A percentile compares a stretch with the other conserved stretches of the same genome.
phyloP scores from a whole-genome alignment of 2,329 filamentous ascomycete genomes.

The Fusarium goolgardi region DNA sequence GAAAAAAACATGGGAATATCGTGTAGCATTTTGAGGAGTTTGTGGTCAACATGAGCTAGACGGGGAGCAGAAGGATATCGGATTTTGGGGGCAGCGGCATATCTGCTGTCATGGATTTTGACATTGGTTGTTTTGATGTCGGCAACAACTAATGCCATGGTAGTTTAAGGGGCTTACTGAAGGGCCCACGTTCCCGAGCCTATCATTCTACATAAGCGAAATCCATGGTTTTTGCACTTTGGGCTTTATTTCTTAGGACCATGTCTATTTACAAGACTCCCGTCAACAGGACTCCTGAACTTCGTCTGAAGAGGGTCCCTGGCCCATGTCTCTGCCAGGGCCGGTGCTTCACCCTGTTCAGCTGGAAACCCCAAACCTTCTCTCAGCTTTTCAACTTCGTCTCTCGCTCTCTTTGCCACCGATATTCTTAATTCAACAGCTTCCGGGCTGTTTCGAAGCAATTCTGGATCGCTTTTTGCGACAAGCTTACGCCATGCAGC shows the following conservation, averaged over 20 bases:
- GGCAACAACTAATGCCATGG: conserved; percentile 35
- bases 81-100: conserved; percentile 28
- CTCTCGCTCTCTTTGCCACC: conserved; percentile 80
- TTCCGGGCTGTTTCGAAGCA: conserved; percentile 62
- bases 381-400: conserved; percentile 83
- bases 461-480: conserved; percentile 60
- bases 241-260: conserved; percentile 36
- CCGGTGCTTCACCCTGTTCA: conserved; percentile 84
- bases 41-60: conserved; percentile 42
- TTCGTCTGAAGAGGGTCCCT: conserved; percentile 60
- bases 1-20: conserved; percentile 25
- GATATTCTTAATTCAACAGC: conserved; percentile 78
- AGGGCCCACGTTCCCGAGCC: conserved; percentile 12
- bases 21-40: conserved; percentile 40
- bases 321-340: conserved; percentile 84
- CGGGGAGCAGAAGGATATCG: conserved; percentile 32
- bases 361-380: conserved; percentile 73
- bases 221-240: conserved; percentile 23
- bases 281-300: conserved; percentile 66
- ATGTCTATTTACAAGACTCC: conserved; percentile 60
- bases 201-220: conserved; percentile 34
- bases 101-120: conserved; percentile 16
- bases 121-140: conserved; percentile 12
- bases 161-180: conserved; percentile 18
- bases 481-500: conserved; percentile 78